Conservation (phyloP, 257 asterid species). For the Solanum ahanhuiri region DNA sequence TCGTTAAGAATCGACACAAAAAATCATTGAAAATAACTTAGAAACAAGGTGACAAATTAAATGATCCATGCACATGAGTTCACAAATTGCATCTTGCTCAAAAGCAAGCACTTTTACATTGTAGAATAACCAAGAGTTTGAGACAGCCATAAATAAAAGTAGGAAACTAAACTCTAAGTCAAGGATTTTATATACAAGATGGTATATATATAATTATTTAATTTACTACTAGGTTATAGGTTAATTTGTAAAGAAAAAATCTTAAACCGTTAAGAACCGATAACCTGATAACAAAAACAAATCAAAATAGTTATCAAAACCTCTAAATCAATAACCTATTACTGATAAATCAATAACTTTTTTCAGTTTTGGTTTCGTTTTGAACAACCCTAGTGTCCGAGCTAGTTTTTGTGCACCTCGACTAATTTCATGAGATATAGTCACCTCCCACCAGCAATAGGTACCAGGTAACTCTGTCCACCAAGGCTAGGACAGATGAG, state of each 20-base stretch:
- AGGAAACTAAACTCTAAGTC: background rate
- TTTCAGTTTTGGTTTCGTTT: no score
- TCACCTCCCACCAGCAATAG: background rate
- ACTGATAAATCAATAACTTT: background rate
- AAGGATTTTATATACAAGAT: background rate
- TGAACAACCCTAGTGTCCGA: background rate
- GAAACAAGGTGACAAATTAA: background rate
- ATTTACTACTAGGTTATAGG: no score
- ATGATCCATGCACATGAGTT: background rate
- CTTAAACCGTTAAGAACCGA: background rate
- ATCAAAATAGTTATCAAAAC: background rate
- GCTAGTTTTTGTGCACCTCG: background rate
- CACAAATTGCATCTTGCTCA: background rate
- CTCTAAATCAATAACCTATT: background rate
- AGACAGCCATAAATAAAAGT: background rate
- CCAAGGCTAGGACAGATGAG: background rate
- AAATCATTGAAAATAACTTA: background rate
- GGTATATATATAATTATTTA: background rate
- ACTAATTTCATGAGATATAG: background rate
- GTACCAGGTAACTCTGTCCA: background rate
- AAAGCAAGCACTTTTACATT: background rate
- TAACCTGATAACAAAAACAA: background rate
- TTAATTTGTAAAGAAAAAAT: no score
- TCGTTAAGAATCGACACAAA: background rate
- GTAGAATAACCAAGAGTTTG: background rate